phyloP scores from a whole-genome alignment of 108 stramenopile genomes.

The Skeletonema marinoi region DNA sequence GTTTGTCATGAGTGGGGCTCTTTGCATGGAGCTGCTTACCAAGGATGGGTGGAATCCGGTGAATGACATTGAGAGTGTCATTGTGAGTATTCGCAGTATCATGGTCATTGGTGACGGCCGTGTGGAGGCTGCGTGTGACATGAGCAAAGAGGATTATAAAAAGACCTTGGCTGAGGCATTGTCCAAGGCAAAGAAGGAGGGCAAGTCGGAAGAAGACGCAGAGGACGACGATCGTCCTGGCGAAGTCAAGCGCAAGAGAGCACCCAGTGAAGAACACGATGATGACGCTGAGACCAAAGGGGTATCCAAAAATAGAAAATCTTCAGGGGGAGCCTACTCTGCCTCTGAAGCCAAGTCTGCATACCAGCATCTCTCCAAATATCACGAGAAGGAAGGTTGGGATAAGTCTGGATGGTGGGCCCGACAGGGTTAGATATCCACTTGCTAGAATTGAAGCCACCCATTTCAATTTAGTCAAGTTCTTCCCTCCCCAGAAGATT shows the following conservation, averaged over 20 bases:
- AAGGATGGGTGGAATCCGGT: slow-evolving; percentile 94
- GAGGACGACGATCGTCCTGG: slow-evolving; percentile 12
- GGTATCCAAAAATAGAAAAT: slow-evolving; percentile 13
- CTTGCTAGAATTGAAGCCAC: neutral
- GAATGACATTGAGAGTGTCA: slow-evolving; percentile 93
- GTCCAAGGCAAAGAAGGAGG: slow-evolving; percentile 25
- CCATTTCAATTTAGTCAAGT: neutral
- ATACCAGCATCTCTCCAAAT: slow-evolving; percentile 80
- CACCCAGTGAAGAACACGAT: slow-evolving; percentile 23
- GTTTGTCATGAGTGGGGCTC: slow-evolving; percentile 94
- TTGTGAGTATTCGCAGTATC: slow-evolving; percentile 88
- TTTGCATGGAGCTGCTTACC: slow-evolving; percentile 93
- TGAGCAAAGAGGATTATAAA: slow-evolving; percentile 52
- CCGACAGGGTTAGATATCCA: slow-evolving; percentile 58
- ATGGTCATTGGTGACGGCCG: slow-evolving; percentile 92
- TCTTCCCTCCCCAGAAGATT: neutral
- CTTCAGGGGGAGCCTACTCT: slow-evolving; percentile 54
- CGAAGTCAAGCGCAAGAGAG: slow-evolving; percentile 40
- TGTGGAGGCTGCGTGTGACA: slow-evolving; percentile 66
- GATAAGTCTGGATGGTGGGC: slow-evolving; percentile 87
- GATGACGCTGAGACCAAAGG: slow-evolving; percentile 7
- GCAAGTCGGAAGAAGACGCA: slow-evolving; percentile 26
- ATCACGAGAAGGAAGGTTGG: slow-evolving; percentile 91
- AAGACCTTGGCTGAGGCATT: neutral
- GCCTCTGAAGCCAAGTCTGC: slow-evolving; percentile 73